phyloP scores from a whole-genome alignment of 345 rosid species.

The Syzygium aqueum region DNA sequence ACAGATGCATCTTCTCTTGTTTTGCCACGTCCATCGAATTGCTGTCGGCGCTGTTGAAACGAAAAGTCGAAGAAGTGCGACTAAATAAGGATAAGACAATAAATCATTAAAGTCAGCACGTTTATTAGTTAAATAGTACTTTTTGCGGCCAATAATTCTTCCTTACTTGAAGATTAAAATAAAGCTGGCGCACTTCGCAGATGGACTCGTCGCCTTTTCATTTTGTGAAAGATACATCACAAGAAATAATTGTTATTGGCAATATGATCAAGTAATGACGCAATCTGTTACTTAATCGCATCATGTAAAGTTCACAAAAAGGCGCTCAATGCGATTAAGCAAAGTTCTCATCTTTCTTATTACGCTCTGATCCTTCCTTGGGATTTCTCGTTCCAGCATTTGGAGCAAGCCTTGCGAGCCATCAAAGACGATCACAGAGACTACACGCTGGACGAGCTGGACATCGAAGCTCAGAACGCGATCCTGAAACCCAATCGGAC shows the following conservation, averaged over 20 bases:
- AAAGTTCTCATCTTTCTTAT: not conserved
- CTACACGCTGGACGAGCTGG: conserved; percentile 79
- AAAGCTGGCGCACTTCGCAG: not conserved
- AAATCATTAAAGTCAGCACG: not conserved
- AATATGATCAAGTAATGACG: not conserved
- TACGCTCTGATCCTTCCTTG: not conserved
- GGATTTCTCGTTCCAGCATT: not conserved
- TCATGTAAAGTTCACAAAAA: not conserved
- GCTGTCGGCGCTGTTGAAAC: not conserved
- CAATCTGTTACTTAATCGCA: not conserved
- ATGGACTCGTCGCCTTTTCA: not conserved
- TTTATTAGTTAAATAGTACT: not conserved
- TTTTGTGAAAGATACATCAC: not conserved
- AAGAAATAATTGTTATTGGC: not conserved
- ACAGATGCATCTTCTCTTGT: not conserved
- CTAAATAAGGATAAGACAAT: not conserved
- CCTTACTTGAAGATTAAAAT: not conserved
- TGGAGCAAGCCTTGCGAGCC: conserved; percentile 61
- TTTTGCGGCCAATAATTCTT: not conserved
- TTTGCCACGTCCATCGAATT: not conserved
- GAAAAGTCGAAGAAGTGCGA: not conserved
- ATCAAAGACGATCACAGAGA: conserved; percentile 71
- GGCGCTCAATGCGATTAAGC: not conserved
- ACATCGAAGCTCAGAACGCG: conserved; percentile 56
- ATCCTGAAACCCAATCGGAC: conserved; percentile 66